Evolutionary conservation across 1,284 basidiomycete genomes (phyloP), one percentile per base, ranked within the genome.

Genomic region (Fomitiporia mediterranea): DNA sequence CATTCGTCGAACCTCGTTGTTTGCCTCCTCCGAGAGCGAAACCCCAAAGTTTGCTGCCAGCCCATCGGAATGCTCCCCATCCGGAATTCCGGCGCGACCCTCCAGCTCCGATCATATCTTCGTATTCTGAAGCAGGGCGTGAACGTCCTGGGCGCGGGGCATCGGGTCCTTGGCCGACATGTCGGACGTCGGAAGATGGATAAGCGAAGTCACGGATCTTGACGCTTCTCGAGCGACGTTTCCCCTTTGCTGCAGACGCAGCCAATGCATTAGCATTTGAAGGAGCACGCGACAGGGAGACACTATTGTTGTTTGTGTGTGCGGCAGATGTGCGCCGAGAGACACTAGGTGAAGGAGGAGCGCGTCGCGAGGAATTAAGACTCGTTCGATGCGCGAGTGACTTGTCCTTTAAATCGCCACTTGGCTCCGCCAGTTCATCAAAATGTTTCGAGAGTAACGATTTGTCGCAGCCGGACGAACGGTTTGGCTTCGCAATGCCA

Each of bases 181-280:
- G 80, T 7, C 84, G 77, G 42, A 73, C 74, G 67, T 88, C 85
- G 1, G 67, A 53, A 0, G 67, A 47, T 1, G 74, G 64, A 64
- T 76, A 88, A 4, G 76, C 86, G 64, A 78, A 88, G 65, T 88
- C 86, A 17, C 82, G 78, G 46, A 88, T 78, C 61, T 76, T 78
- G 65, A 85, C 75, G 27, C 71, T 47, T 25, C 62, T 59, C 27
- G 67, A 51, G 17, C 39, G 39, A 13, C 55, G 55, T 60, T 39
- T 34, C n/a, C 37, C 19, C n/a, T 21, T 44, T 21, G 40, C 25
- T 1, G 39, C 25, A 7, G 51, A 38, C 6, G 42, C 21, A 4
- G 30, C 19, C 15, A 15, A 11, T 8, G 28, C 25, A 21, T 62
- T 55, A 11, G 49, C 51, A 21, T 35, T 51, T 28, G 58, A 47